These are phyloP conservation scores for Podaxis sp. DNA, from an alignment of 768 basidiomycete species.

Conservation along the genomic window DNA sequence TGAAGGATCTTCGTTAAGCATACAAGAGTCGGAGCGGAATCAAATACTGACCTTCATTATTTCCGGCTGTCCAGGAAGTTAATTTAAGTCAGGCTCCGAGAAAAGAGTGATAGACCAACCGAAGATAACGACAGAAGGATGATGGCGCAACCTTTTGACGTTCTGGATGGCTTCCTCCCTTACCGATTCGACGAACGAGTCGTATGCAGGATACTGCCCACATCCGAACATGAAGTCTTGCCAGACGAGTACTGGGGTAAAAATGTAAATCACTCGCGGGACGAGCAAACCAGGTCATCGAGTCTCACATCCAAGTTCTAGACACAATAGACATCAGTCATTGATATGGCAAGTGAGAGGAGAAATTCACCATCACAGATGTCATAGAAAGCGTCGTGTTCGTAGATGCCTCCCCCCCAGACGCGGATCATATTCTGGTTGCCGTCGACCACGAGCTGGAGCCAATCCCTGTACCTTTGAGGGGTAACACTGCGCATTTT, in stretches of 20 bases:
- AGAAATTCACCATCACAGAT: slow-evolving; percentile 62
- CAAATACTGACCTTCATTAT: slow-evolving; percentile 60
- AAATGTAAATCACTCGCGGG: background rate
- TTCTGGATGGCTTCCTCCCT: slow-evolving; percentile 77
- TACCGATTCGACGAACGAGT: slow-evolving; percentile 71
- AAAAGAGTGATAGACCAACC: slow-evolving; percentile 36
- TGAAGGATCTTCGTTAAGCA: background rate
- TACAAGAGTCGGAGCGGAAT: background rate
- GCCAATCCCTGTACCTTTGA: slow-evolving; percentile 73
- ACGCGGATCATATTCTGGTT: slow-evolving; percentile 92
- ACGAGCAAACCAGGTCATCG: background rate
- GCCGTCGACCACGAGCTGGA: slow-evolving; percentile 80
- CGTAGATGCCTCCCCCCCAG: slow-evolving; percentile 95
- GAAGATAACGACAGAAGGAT: slow-evolving; percentile 88
- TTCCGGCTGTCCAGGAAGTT: slow-evolving; percentile 49
- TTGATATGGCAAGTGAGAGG: background rate
- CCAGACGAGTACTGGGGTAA: slow-evolving; percentile 77
- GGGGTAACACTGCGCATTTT: slow-evolving; percentile 31
- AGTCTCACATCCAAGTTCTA: slow-evolving; percentile 63
- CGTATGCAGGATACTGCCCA: slow-evolving; percentile 89
- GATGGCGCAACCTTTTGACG: slow-evolving; percentile 78
- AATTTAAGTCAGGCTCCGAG: background rate
- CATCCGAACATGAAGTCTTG: slow-evolving; percentile 98
- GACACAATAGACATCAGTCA: background rate
- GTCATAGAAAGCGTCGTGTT: slow-evolving; percentile 77